Base-by-base conservation (phyloP, 2,329 filamentous ascomycete genomes). In the Cordyceps fumosorosea region DNA sequence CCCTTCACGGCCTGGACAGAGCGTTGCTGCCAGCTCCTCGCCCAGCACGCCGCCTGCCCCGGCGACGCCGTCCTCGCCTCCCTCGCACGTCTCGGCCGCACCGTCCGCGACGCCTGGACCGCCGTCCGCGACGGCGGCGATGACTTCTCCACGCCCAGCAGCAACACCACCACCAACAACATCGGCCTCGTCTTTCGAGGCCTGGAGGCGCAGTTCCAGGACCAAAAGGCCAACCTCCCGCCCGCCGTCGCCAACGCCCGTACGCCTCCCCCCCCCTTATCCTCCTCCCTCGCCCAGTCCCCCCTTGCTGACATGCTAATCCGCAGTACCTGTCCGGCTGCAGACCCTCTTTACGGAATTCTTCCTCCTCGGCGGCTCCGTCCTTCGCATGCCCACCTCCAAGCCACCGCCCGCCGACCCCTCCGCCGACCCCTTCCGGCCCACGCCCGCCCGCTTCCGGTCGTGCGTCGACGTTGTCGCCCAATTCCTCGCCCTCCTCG, bases 171-270 rank as follows among this genome's bases (percentile, higher is more conserved):
- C 26, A 29, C 26, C 62, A n/a, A 76, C 62, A 78, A 82, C 51
- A 73, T 71, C 22, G 70, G 72, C 3, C 72, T 83, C 20, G 72
- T 83, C 63, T 67, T 80, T n/a, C 71, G 76, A 2, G 81, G 81
- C 0, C 73, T 83, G 32, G 78, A 81, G 62, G 68, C 76, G 3
- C 80, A 83, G 65, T 68, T 80, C 10, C 65, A 67, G n/a, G 77
- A 81, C 45, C 75, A 77, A 65, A 73, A 76, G 47, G 64, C 67
- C 6, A 64, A 63, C 2, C 77, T 83, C 57, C 68, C 76, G 0
- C 65, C 67, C 1, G 66, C 72, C 10, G 63, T 79, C 20, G 68
- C 72, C 68, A 11, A 62, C 64, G 24, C 54, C 66, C 70, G 65
- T 37, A 64, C 22, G 12, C 16, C 10, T 16, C 12, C 32, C 11